Evolutionary conservation across 768 basidiomycete genomes (phyloP), one percentile per base, ranked within the genome.

Genomic region (Tylopilus cervinicoccineus): DNA sequence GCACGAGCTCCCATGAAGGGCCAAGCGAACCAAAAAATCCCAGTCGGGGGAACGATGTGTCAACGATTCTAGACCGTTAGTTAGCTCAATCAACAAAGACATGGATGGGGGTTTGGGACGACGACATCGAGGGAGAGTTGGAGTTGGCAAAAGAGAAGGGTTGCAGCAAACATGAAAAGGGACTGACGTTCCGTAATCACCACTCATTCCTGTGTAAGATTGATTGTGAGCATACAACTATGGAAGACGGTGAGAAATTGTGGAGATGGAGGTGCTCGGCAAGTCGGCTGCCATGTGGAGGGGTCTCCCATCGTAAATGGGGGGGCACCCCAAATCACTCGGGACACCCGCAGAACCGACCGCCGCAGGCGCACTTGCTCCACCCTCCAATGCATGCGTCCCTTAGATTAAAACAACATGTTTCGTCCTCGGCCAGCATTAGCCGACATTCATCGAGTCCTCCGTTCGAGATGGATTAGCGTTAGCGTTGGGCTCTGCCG

Each of bases 361-460:
- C 47, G 57, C 46, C 56, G 55, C 59, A 54, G 57, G 53, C 47
- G 14, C 47, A 20, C 46, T 47, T 40, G 53, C 63, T 64, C 63
- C 63, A 65, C 61, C 42, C 47, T 42, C 45, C 40, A 47, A 17
- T 24, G 24, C 33, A 53, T 28, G 27, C 37, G 44, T 46, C 32
- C 45, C 40, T 53, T 50, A 62, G 51, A 60, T 57, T 57, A 60
- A 62, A 62, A 50, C 42, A 52, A 41, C 45, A 52, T 50, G 61
- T 53, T 61, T 51, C 43, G 44, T 47, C 58, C 24, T 42, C 28
- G 36, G 43, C 26, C n/a, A 33, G 12, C 36, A 50, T 69, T 47
- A 67, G 44, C 66, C 55, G 29, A 67, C 56, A 43, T 57, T 67
- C 66, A 67, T 67, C 34, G 52, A 50, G 38, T 68, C 67, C 42